These are phyloP conservation scores for Candida germanica DNA, from an alignment of 805 yeast genomes.

Conservation along the genomic window DNA sequence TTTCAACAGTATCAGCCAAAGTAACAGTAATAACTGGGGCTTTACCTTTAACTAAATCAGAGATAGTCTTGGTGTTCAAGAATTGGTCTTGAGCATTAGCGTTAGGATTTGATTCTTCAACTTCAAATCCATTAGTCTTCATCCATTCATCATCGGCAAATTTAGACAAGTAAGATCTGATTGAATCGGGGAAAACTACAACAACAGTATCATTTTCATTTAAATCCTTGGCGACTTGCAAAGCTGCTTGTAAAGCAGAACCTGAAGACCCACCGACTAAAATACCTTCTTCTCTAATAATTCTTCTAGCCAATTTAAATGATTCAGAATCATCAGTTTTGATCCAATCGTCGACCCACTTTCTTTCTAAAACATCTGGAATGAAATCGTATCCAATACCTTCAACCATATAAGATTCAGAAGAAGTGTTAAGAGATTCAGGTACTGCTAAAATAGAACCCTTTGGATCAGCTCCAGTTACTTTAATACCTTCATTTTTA, in stretches of 20 bases:
- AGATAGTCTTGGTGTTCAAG: constrained; percentile 47
- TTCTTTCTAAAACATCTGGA: constrained; percentile 74
- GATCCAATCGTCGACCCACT: constrained; percentile 71
- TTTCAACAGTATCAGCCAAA: constrained; percentile 54
- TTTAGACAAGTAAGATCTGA: constrained; percentile 82
- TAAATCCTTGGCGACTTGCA: constrained; percentile 63
- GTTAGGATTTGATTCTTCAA: constrained; percentile 46
- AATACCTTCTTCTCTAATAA: constrained; percentile 81
- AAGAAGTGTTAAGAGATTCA: constrained; percentile 59
- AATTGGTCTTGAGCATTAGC: constrained; percentile 42
- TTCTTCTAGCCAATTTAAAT: constrained; percentile 75
- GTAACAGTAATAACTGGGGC: constrained; percentile 79
- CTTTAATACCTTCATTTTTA: constrained; percentile 55
- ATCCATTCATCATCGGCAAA: constrained; percentile 92
- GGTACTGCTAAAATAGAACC: constrained; percentile 86
- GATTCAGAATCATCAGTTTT: constrained; percentile 83
- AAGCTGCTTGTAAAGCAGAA: constrained; percentile 75
- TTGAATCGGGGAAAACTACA: constrained; percentile 81
- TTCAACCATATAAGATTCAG: constrained; percentile 71
- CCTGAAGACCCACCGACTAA: constrained; percentile 91
- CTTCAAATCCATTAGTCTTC: constrained; percentile 66
- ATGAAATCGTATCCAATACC: constrained; percentile 90
- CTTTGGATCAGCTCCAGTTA: constrained; percentile 81
- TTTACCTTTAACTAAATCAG: constrained; percentile 58
- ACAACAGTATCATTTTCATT: constrained; percentile 74